Base-by-base conservation (phyloP, 345 rosid genomes). In the Aurinia saxatilis region DNA sequence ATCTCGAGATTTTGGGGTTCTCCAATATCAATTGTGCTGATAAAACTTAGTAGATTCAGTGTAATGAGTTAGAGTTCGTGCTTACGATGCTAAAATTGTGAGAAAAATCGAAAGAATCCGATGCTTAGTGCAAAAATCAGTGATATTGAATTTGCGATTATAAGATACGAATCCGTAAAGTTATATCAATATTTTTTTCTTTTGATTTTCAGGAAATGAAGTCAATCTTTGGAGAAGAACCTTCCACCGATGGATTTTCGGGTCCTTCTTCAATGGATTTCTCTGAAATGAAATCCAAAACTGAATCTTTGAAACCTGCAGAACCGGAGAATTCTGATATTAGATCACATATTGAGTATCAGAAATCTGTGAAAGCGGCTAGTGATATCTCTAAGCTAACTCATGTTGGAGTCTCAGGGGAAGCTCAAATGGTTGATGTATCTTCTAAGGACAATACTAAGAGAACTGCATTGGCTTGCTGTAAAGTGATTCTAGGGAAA, bases 341-440 rank as follows among this genome's bases (percentile, higher is more conserved):
- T 31, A 10, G 11, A 31, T 30, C 52, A 1, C 52, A n/a, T 8
- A 33, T 12, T n/a, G 53, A 33, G 34, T 19, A 35, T 47, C 54
- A 35, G 23, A 21, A 78, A 67, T 34, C 68, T 25, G 59, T 35
- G 14, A 36, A 39, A 36, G 35, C 12, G n/a, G 69, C 74, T 67
- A 50, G 49, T 44, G 60, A 41, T 50, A 10, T 17, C 23, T 54
- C 60, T 57, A 57, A 76, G 64, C 75, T 90, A 60, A 82, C 88
- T 8, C 99, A 90, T 38, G 66, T 86, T 17, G 84, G 84, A 14
- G 36, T 68, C 51, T 31, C 72, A 1, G 92, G 97, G 44, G 93
- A 85, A 74, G 97, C 97, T 7, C 86, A 84, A 66, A 93, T 90
- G 99, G 95, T 93, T 62, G 92, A 93, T 73, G 99, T 87, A 66